Conservation (phyloP, 2,329 filamentous ascomycete genomes). For the Colletotrichum camelliae region DNA sequence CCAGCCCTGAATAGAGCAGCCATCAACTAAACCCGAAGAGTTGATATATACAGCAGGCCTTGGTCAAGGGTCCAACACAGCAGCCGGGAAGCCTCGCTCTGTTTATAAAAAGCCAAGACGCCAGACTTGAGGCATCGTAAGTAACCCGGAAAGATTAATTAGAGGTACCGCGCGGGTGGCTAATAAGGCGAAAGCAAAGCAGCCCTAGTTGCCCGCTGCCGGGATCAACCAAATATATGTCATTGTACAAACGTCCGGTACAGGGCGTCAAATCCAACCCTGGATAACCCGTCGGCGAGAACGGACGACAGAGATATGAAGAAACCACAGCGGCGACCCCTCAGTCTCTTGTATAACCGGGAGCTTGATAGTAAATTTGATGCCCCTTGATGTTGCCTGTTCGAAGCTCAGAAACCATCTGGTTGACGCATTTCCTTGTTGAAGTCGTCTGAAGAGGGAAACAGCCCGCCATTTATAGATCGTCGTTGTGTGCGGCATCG, state of each 20-base stretch:
- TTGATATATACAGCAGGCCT: neutral
- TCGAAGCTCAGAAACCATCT: neutral
- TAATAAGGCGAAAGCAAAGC: neutral
- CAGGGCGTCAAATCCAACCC: neutral
- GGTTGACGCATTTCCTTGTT: neutral
- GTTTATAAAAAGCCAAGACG: neutral
- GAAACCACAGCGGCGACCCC: fast-evolving
- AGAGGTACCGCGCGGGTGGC: neutral
- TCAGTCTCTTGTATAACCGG: neutral
- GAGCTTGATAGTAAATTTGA: neutral
- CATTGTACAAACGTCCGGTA: neutral
- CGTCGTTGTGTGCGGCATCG: neutral
- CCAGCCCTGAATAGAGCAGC: neutral
- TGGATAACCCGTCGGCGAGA: neutral
- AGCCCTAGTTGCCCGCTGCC: neutral
- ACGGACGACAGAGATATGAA: neutral
- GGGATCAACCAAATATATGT: neutral
- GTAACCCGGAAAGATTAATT: neutral
- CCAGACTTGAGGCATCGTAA: neutral
- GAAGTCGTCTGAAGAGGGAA: neutral
- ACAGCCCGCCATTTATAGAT: neutral
- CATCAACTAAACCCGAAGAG: neutral
- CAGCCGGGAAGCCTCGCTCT: neutral
- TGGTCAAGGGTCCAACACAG: neutral
- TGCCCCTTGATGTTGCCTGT: neutral